These are phyloP conservation scores for Furcasterigmium sp. DNA, from an alignment of 2,329 filamentous ascomycete genomes.

Conservation along the genomic window DNA sequence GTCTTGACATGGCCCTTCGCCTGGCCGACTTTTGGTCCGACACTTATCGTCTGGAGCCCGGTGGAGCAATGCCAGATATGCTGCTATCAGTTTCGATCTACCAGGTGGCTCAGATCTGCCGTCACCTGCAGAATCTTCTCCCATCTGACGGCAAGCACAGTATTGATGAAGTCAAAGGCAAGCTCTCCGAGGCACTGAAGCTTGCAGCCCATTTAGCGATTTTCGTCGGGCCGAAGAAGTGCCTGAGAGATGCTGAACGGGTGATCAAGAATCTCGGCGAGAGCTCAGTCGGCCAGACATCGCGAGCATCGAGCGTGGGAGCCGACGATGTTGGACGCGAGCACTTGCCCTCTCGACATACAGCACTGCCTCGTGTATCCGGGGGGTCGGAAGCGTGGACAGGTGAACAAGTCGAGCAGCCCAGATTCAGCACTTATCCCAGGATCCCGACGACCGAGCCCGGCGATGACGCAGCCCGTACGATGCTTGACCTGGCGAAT, in stretches of 20 bases:
- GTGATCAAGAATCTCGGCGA: neutral
- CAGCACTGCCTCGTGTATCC: neutral
- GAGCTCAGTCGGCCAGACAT: neutral
- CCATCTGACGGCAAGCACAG: neutral
- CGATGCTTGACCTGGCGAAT: neutral
- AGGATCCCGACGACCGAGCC: neutral
- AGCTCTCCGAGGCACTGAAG: neutral
- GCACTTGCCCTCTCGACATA: neutral
- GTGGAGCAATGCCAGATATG: neutral
- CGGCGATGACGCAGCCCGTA: neutral
- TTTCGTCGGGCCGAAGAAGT: neutral
- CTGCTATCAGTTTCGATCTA: constrained; percentile 3
- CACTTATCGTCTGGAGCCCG: constrained; percentile 1
- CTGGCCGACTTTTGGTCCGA: constrained; percentile 7
- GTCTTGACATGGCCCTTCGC: constrained; percentile 6
- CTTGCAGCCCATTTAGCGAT: neutral
- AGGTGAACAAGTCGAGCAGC: neutral
- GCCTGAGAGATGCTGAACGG: neutral
- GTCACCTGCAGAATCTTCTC: constrained; percentile 4
- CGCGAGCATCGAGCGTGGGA: neutral
- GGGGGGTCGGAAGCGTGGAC: neutral
- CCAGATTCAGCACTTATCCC: neutral
- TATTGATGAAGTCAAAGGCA: constrained; percentile 1
- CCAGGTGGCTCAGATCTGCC: constrained; percentile 5
- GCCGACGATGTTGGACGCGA: neutral